These are phyloP conservation scores for Ceratobasidium sp. DNA, from an alignment of 1,284 basidiomycete species.

Conservation along the genomic window DNA sequence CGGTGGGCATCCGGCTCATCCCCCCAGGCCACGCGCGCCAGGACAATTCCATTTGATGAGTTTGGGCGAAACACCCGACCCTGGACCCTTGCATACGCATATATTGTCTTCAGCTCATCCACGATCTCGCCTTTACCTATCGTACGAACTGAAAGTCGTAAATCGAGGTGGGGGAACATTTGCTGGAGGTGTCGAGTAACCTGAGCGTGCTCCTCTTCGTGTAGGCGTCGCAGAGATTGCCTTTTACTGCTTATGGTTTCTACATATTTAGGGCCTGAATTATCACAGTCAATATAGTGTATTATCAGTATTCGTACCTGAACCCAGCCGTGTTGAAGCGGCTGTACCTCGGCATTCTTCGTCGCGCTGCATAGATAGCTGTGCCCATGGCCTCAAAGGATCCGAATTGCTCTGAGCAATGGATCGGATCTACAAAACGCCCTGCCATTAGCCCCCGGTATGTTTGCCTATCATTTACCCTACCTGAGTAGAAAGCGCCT, in stretches of 20 bases:
- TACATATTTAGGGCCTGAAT: neutral
- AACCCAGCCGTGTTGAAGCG: constrained; percentile 12
- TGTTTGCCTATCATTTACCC: neutral
- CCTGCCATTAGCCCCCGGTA: neutral
- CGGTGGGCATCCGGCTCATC: constrained; percentile 7
- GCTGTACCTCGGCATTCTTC: constrained; percentile 11
- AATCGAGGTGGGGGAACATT: constrained; percentile 7
- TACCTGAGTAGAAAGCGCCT: constrained; percentile 16
- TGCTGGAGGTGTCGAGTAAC: constrained; percentile 23
- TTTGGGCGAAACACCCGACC: constrained; percentile 23
- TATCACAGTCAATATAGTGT: neutral
- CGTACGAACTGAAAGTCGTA: constrained; percentile 26
- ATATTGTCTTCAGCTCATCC: neutral
- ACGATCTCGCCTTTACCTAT: constrained; percentile 20
- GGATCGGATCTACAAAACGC: neutral
- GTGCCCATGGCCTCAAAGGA: constrained; percentile 2
- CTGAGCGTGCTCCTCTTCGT: constrained; percentile 21
- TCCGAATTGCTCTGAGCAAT: constrained; percentile 14
- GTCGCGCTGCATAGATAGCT: constrained; percentile 12
- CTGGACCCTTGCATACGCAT: constrained; percentile 9
- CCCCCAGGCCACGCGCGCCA: constrained; percentile 20
- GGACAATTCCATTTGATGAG: constrained; percentile 36
- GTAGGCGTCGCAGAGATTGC: constrained; percentile 8
- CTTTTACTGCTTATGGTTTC: constrained; percentile 7
- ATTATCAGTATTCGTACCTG: constrained; percentile 6